Conservation (phyloP, 176 grass and related monocot genomes). For the Aegilops tauschii region DNA sequence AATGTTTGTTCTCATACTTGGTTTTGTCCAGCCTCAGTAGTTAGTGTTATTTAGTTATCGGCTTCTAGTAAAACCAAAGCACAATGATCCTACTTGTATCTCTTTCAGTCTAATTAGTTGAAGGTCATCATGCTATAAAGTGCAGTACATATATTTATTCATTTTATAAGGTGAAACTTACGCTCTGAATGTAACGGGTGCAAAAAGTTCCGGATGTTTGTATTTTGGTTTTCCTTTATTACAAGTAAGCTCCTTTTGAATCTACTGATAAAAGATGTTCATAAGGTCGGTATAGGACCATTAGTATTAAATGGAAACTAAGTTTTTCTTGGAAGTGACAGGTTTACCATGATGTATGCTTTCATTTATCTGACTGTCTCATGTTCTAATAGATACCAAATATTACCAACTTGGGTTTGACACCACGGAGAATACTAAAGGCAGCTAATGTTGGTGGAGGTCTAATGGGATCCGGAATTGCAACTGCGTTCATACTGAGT, state of each 20-base stretch:
- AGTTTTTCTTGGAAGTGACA: neutral
- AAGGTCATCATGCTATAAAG: neutral
- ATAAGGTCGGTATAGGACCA: neutral
- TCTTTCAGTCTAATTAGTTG: neutral
- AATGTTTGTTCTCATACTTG: neutral
- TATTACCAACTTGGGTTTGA: conserved; percentile 61
- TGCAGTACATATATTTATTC: conserved; percentile 8
- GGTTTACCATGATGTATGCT: neutral
- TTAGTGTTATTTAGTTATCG: conserved; percentile 16
- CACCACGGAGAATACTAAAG: conserved; percentile 64
- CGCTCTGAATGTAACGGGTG: neutral
- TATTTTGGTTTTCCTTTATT: neutral
- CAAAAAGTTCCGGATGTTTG: neutral
- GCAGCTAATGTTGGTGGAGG: conserved; percentile 72
- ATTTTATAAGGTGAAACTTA: neutral
- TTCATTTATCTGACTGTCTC: conserved; percentile 22
- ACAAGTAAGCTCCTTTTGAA: neutral
- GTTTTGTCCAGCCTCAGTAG: neutral
- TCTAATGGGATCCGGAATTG: conserved; percentile 90
- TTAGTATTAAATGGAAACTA: neutral
- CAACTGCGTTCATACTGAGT: conserved; percentile 59
- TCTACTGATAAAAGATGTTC: neutral
- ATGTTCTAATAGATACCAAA: conserved; percentile 57
- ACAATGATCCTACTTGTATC: neutral
- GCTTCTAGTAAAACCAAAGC: neutral